phyloP scores from a whole-genome alignment of 768 basidiomycete genomes.

The Infundibulicybe gibba region DNA sequence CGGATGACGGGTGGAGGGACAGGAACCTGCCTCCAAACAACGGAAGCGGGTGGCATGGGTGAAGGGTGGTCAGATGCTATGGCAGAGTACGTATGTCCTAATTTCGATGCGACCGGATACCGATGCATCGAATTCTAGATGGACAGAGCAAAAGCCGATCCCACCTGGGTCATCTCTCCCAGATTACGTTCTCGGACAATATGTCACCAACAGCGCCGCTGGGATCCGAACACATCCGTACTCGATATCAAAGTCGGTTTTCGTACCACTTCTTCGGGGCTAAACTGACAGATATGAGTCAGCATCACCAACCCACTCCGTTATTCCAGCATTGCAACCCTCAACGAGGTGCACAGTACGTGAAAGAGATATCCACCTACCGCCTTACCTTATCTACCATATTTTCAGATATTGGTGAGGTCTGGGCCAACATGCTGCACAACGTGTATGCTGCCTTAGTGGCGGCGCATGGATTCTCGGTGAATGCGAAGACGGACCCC shows the following conservation, averaged over 20 bases:
- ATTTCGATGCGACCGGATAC: background rate
- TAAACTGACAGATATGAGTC: background rate
- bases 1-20: constrained; percentile 54
- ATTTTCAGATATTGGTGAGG: constrained; percentile 35
- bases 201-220: constrained; percentile 37
- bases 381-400: background rate
- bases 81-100: constrained; percentile 15
- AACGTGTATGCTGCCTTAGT: constrained; percentile 20
- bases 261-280: background rate
- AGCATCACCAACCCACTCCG: constrained; percentile 25
- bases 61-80: constrained; percentile 52
- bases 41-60: constrained; percentile 64
- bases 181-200: constrained; percentile 33
- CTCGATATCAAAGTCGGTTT: constrained; percentile 32
- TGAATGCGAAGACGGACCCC: constrained; percentile 24
- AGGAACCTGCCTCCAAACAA: constrained; percentile 57
- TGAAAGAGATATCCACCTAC: constrained; percentile 1
- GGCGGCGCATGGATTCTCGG: constrained; percentile 10
- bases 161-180: constrained; percentile 11
- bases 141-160: constrained; percentile 26
- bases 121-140: constrained; percentile 2
- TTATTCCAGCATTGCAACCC: constrained; percentile 23
- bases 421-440: constrained; percentile 25
- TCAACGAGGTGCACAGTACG: constrained; percentile 31
- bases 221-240: constrained; percentile 52